Percentiles rank a stretch among this genome's conserved stretches.
Evolutionary conservation across 305 asterid genomes (phyloP).

Genomic region (Lippia alba): DNA sequence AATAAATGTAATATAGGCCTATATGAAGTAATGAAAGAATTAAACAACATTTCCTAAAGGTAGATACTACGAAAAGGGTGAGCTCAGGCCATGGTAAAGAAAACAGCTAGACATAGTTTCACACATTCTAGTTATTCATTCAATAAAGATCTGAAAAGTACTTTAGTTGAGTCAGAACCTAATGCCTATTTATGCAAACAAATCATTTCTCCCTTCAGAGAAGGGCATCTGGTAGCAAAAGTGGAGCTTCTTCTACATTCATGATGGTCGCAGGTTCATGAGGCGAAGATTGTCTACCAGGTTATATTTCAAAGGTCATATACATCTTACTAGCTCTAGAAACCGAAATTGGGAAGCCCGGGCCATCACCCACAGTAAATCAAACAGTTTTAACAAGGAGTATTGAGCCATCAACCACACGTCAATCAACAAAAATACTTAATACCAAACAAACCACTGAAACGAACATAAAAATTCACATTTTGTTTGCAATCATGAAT

Average conservation of each 20-base stretch:
- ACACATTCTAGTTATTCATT: background rate
- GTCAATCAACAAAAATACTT: background rate
- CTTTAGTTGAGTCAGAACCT: background rate
- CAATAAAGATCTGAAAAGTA: background rate
- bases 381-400: background rate
- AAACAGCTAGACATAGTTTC: constrained; percentile 2
- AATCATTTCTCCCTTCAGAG: background rate
- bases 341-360: background rate
- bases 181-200: background rate
- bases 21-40: background rate
- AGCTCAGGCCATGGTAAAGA: background rate
- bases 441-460: background rate
- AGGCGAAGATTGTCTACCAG: constrained; percentile 4
- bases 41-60: constrained; percentile 2
- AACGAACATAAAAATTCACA: background rate
- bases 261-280: background rate
- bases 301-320: background rate
- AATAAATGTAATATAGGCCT: background rate
- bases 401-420: background rate
- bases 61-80: background rate
- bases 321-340: background rate
- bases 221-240: background rate
- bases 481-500: background rate
- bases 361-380: background rate
- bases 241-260: background rate